Evolutionary conservation across 306 rosid genomes (phyloP).

Genomic region (Pachyrhizus erosus): DNA sequence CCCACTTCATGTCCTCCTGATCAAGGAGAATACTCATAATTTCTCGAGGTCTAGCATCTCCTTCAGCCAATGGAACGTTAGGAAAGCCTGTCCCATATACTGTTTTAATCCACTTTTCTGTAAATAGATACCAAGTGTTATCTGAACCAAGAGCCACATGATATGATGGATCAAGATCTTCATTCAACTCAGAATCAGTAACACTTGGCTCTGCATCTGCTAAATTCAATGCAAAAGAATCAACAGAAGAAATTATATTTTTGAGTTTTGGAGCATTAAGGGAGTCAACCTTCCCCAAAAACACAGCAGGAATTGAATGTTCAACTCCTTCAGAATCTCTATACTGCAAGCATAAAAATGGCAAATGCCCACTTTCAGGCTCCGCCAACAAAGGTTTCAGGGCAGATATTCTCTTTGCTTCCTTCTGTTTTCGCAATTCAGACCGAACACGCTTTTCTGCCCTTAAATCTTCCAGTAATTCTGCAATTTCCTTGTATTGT

Average conservation of each 20-base stretch:
- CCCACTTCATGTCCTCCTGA: constrained; percentile 89
- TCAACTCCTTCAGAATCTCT: constrained; percentile 88
- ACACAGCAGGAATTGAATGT: constrained; percentile 84
- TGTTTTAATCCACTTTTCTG: constrained; percentile 90
- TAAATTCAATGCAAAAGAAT: constrained; percentile 58
- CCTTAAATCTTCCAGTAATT: constrained; percentile 82
- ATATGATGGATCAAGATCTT: constrained; percentile 66
- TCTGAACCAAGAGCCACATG: constrained; percentile 96
- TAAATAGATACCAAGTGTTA: constrained; percentile 89
- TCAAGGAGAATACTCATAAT: constrained; percentile 84
- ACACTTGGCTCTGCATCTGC: constrained; percentile 44
- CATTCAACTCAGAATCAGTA: constrained; percentile 45
- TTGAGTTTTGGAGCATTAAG: constrained; percentile 66
- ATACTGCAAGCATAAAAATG: constrained; percentile 85
- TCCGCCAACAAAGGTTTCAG: constrained; percentile 74
- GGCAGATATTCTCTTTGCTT: constrained; percentile 69
- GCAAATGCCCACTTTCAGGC: constrained; percentile 70
- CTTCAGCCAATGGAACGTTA: constrained; percentile 72
- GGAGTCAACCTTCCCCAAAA: constrained; percentile 75
- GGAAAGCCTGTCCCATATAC: constrained; percentile 85
- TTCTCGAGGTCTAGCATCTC: constrained; percentile 88
- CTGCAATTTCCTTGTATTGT: constrained; percentile 82
- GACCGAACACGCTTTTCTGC: constrained; percentile 74
- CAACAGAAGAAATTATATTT: constrained; percentile 56
- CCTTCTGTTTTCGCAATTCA: constrained; percentile 74